Percentiles rank a stretch among this genome's conserved stretches.
Conservation (phyloP, 2,329 filamentous ascomycete genomes). For the Aspergillus ochraceus region DNA sequence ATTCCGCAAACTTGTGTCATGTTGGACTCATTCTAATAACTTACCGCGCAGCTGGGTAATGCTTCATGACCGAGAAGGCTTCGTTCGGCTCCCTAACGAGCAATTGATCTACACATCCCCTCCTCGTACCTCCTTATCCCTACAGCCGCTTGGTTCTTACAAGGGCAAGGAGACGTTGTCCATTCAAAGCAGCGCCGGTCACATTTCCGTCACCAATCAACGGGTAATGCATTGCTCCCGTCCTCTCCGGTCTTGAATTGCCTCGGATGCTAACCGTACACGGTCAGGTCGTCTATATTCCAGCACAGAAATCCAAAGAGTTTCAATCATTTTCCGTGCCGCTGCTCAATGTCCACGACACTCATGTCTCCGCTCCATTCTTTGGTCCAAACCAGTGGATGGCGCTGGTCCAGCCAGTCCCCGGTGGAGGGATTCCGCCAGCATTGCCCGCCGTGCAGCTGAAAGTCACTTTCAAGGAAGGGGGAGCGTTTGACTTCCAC, state of each 20-base stretch:
- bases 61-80: slow-evolving; percentile 70
- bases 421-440: slow-evolving; percentile 78
- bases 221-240: slow-evolving; percentile 57
- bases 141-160: slow-evolving; percentile 70
- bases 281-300: slow-evolving; percentile 80
- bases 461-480: slow-evolving; percentile 88
- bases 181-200: slow-evolving; percentile 71
- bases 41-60: slow-evolving; percentile 75
- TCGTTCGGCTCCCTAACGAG: slow-evolving; percentile 83
- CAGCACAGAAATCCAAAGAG: slow-evolving; percentile 63
- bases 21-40: neutral
- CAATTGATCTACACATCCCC: slow-evolving; percentile 77
- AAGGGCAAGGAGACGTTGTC: slow-evolving; percentile 64
- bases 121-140: slow-evolving; percentile 71
- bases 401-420: slow-evolving; percentile 74
- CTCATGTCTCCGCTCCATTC: slow-evolving; percentile 82
- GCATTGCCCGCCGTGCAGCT: slow-evolving; percentile 73
- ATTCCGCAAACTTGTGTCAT: neutral
- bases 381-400: slow-evolving; percentile 93
- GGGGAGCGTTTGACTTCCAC: slow-evolving; percentile 91
- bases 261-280: slow-evolving; percentile 7
- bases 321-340: slow-evolving; percentile 89
- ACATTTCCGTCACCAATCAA: slow-evolving; percentile 80
- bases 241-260: slow-evolving; percentile 15
- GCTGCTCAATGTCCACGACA: slow-evolving; percentile 83